Evolutionary conservation across 2,329 filamentous ascomycete genomes (phyloP).

Genomic region (Trichoderma cornu-damae): DNA sequence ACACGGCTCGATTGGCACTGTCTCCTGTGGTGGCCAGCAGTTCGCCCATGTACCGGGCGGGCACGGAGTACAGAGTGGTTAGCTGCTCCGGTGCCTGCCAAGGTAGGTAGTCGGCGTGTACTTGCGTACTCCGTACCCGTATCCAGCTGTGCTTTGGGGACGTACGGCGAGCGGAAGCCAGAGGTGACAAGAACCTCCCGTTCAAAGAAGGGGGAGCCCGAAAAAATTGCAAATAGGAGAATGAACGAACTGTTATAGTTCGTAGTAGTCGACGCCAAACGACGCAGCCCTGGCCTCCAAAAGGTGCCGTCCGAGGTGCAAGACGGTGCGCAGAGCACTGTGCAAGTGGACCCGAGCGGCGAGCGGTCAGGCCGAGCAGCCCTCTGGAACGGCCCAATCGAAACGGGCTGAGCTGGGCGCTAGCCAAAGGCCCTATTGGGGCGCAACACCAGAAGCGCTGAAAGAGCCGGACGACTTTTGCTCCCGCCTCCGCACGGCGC

Average conservation of each 20-base stretch:
- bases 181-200: too few relatives aligned
- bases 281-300: too few relatives aligned
- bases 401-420: not conserved
- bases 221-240: not conserved
- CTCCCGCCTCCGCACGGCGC: constrained; percentile 8
- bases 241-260: not conserved
- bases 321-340: not conserved
- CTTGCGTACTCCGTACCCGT: not conserved
- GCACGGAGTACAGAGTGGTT: not conserved
- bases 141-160: too few relatives aligned
- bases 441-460: constrained; percentile 6
- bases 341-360: not conserved
- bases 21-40: not conserved
- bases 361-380: constrained; percentile 11
- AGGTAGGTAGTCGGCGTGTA: not conserved
- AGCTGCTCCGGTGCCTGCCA: not conserved
- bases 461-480: constrained; percentile 10
- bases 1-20: constrained; percentile 10
- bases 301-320: too few relatives aligned
- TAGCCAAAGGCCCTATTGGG: constrained; percentile 5
- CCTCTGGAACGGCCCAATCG: constrained; percentile 3
- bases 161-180: too few relatives aligned
- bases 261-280: not conserved
- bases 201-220: too few relatives aligned
- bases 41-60: not conserved